Percentiles rank a stretch among this genome's conserved stretches.
These are phyloP conservation scores for Crithidia acanthocephali DNA, from an alignment of 208 protist genomes.

Conservation along the genomic window DNA sequence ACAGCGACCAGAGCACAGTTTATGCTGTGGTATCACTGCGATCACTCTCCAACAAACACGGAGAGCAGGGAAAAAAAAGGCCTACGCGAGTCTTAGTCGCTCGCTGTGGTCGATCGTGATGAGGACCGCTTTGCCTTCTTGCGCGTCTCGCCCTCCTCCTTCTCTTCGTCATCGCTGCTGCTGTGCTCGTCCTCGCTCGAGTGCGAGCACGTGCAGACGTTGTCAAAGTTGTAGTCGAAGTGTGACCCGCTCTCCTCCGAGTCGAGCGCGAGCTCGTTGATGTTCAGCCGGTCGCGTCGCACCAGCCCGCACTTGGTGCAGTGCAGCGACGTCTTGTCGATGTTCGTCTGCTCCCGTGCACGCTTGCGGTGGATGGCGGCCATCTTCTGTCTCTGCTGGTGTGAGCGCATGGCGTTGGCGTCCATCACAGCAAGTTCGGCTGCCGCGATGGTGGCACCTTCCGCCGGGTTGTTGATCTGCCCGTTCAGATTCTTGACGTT, in stretches of 20 bases:
- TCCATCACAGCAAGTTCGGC: constrained; percentile 70
- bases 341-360: constrained; percentile 72
- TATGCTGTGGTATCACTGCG: too few relatives aligned
- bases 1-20: too few relatives aligned
- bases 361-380: constrained; percentile 69
- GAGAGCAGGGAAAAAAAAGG: too few relatives aligned
- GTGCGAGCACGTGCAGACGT: constrained; percentile 77
- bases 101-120: not conserved
- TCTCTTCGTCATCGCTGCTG: constrained; percentile 9
- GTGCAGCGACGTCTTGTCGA: constrained; percentile 82
- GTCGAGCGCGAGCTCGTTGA: constrained; percentile 88
- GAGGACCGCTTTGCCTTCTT: not conserved
- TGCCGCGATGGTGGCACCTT: constrained; percentile 33
- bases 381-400: constrained; percentile 50
- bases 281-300: constrained; percentile 84
- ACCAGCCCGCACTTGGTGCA: constrained; percentile 86
- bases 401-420: constrained; percentile 70
- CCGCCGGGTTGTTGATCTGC: constrained; percentile 31
- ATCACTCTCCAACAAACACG: too few relatives aligned
- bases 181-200: constrained; percentile 56
- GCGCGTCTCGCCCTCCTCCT: not conserved
- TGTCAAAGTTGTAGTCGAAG: constrained; percentile 93
- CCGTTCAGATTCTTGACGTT: constrained; percentile 82
- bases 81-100: too few relatives aligned
- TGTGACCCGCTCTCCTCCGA: constrained; percentile 90